Evolutionary conservation across 2,329 filamentous ascomycete species (phyloP).

Genomic region (Aspergillus alliaceus): DNA sequence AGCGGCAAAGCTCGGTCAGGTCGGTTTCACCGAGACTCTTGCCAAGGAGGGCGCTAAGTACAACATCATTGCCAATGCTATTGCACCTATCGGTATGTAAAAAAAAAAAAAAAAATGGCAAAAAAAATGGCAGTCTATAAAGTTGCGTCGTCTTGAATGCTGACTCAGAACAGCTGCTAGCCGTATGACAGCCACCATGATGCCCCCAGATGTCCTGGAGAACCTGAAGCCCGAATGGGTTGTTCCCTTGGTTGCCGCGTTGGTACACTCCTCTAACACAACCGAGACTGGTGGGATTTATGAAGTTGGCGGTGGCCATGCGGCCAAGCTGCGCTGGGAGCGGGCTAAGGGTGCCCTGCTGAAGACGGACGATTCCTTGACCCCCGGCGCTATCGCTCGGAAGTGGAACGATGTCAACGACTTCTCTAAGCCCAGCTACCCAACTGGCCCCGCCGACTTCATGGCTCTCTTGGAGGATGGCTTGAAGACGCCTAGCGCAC

Average conservation of each 20-base stretch:
- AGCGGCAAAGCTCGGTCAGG: slow-evolving; percentile 91
- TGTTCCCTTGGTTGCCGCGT: slow-evolving; percentile 83
- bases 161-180: slow-evolving; percentile 65
- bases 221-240: slow-evolving; percentile 91
- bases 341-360: slow-evolving; percentile 83
- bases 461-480: slow-evolving; percentile 81
- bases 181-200: slow-evolving; percentile 91
- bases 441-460: slow-evolving; percentile 83
- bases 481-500: slow-evolving; percentile 71
- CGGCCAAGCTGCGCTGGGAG: slow-evolving; percentile 95
- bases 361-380: slow-evolving; percentile 85
- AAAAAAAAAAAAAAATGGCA: too few relatives aligned
- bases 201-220: slow-evolving; percentile 89
- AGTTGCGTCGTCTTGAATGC: neutral
- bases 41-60: slow-evolving; percentile 98
- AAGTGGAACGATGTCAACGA: slow-evolving; percentile 88
- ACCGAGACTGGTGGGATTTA: slow-evolving; percentile 85
- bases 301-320: slow-evolving; percentile 87
- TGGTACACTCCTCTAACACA: slow-evolving; percentile 83
- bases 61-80: slow-evolving; percentile 93
- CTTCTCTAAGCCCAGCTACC: slow-evolving; percentile 81
- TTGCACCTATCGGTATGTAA: slow-evolving; percentile 72
- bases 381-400: slow-evolving; percentile 80
- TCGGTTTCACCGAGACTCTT: slow-evolving; percentile 96
- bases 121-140: too few relatives aligned